Evolutionary conservation across 371 early-diverging fungal species (phyloP), one percentile per base, ranked within the genome.

Genomic region (Saksenaea oblongispora): DNA sequence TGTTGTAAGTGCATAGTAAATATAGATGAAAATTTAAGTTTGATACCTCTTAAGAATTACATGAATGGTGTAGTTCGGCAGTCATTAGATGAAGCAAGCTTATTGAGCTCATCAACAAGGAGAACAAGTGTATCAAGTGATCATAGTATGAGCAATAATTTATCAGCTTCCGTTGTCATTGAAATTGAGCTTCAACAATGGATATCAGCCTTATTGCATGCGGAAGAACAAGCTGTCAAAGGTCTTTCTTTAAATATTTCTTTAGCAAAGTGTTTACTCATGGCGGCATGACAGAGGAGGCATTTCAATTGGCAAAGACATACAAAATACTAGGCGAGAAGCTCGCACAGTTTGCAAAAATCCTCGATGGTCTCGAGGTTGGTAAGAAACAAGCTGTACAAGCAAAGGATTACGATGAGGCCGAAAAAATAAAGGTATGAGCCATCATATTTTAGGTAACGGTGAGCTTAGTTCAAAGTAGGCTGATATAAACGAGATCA

Each of bases 401-500:
- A 39, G 71, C 71, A 17, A 91, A 92, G 62, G 91, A 93, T 31
- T 93, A 88, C 67, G 92, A 91, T 55, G 75, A 83, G 63, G 93
- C 93, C 0, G 90, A 88, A 57, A 84, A 85, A 42, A 72, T 87
- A 24, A 91, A 92, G 80, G 89, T 84, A 75, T 31, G 54, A 28
- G 15, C 34, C 4, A 13, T 13, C 22, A 5, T 36, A 44, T 22
- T 42, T 28, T 34, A 34, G 27, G 54, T 27, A 61, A 42, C 55
- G n/a, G 57, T 35, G 51, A n/a, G 24, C 42, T 14, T 2, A 24
- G 3, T n/a, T 3, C 15, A 42, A 34, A 54, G 22, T 47, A 67
- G 68, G 73, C 72, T 34, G 73, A 69, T 34, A 70, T 73, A 11
- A 62, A 62, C 24, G 71, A 64, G 55, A 67, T 70, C 7, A 70